Percentiles rank a stretch among this genome's conserved stretches.
phyloP scores from a whole-genome alignment of 2,329 filamentous ascomycete genomes.

The Arthrocladium fulminans region DNA sequence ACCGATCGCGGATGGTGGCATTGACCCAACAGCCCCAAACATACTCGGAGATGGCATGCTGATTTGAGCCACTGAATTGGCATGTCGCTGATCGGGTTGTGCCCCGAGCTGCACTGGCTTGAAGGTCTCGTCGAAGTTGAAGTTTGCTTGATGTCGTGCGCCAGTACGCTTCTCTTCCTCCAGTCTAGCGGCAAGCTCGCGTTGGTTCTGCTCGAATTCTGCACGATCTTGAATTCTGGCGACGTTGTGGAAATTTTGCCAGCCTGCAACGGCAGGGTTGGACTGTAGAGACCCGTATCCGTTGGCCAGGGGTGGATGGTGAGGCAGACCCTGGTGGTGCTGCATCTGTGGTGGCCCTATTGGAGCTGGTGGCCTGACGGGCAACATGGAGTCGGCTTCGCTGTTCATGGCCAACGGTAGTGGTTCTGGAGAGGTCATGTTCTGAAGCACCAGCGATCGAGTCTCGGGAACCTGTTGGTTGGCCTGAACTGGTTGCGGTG shows the following conservation, averaged over 20 bases:
- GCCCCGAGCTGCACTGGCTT: slow-evolving; percentile 37
- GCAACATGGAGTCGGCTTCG: slow-evolving; percentile 30
- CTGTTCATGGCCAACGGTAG: slow-evolving; percentile 28
- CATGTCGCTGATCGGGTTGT: slow-evolving; percentile 31
- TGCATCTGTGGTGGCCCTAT: slow-evolving; percentile 39
- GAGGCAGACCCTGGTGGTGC: slow-evolving; percentile 15
- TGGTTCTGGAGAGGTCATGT: slow-evolving; percentile 31
- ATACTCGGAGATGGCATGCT: slow-evolving; percentile 28
- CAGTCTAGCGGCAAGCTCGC: slow-evolving; percentile 31
- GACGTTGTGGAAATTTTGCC: slow-evolving; percentile 37
- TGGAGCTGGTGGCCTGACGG: slow-evolving; percentile 36
- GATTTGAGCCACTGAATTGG: slow-evolving; percentile 31
- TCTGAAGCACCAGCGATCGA: slow-evolving; percentile 21
- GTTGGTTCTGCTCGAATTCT: slow-evolving; percentile 32
- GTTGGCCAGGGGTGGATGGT: slow-evolving; percentile 9
- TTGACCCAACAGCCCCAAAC: slow-evolving; percentile 31
- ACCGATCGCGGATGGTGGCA: slow-evolving; percentile 29
- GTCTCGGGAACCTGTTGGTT: slow-evolving; percentile 27
- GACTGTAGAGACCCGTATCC: slow-evolving; percentile 23
- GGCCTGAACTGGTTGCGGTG: slow-evolving; percentile 20
- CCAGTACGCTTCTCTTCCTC: slow-evolving; percentile 30
- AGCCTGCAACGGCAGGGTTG: slow-evolving; percentile 29
- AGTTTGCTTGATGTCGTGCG: slow-evolving; percentile 27
- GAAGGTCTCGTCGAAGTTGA: slow-evolving; percentile 39
- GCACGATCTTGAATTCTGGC: slow-evolving; percentile 34